Evolutionary conservation across 2,329 filamentous ascomycete species (phyloP).

Genomic region (Aspergillus terreus): DNA sequence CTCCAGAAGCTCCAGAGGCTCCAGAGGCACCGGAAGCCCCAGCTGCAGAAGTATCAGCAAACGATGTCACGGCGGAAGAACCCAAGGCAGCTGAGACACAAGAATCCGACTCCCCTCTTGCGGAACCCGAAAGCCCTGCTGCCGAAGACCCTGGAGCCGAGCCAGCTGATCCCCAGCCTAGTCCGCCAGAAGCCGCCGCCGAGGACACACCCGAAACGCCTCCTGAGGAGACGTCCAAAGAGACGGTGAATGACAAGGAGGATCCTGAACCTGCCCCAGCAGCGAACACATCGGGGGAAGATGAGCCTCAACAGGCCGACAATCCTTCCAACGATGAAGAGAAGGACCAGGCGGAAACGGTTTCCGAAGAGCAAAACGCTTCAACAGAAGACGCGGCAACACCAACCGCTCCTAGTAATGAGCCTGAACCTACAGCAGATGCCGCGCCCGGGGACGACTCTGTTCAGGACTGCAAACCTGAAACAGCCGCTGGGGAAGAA

Average conservation of each 20-base stretch:
- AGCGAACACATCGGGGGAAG: not conserved
- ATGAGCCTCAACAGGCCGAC: not conserved
- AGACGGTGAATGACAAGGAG: slow-evolving; percentile 1
- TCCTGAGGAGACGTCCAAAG: not conserved
- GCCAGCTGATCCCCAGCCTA: not conserved
- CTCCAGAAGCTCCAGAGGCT: not conserved
- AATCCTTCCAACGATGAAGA: not conserved
- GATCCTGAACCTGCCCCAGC: too few species aligned
- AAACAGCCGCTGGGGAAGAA: slow-evolving; percentile 9
- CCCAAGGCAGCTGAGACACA: not conserved
- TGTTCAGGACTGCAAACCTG: slow-evolving; percentile 2
- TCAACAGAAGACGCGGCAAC: slow-evolving; percentile 2
- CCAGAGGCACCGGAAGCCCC: not conserved
- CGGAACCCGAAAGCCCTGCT: too few species aligned
- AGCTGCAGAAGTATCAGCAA: slow-evolving; percentile 9
- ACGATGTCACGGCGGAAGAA: not conserved
- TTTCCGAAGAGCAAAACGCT: slow-evolving; percentile 11
- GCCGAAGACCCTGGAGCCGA: slow-evolving; percentile 4
- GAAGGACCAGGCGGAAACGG: not conserved
- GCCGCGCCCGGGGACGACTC: slow-evolving; percentile 5
- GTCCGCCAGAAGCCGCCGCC: slow-evolving; percentile 2
- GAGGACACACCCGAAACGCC: not conserved
- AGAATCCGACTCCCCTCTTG: too few species aligned
- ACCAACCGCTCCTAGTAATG: not conserved
- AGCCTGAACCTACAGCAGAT: not conserved